Evolutionary conservation across 2,329 filamentous ascomycete species (phyloP).

Genomic region (Pseudogymnoascus sp.): DNA sequence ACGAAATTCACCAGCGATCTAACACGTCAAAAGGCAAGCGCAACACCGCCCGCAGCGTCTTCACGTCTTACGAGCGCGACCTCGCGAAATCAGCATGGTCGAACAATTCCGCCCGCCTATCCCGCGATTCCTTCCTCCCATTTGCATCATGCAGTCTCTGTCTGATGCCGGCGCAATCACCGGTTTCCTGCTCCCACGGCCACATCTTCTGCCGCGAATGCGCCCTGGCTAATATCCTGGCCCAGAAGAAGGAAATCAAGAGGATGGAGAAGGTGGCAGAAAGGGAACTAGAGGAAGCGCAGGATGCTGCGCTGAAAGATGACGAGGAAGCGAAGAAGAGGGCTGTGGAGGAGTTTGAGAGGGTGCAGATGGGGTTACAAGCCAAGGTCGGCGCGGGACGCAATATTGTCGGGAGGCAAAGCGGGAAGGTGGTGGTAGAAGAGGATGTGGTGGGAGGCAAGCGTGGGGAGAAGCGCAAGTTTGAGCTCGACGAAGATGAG

Average conservation of each 20-base stretch:
- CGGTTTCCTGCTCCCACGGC: slow-evolving; percentile 74
- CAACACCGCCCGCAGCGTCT: slow-evolving; percentile 87
- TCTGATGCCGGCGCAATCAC: slow-evolving; percentile 69
- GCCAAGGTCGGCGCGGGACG: slow-evolving; percentile 31
- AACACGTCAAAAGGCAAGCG: slow-evolving; percentile 54
- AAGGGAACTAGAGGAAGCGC: slow-evolving; percentile 51
- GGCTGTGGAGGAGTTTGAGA: slow-evolving; percentile 75
- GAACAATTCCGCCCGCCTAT: slow-evolving; percentile 72
- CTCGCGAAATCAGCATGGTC: slow-evolving; percentile 78
- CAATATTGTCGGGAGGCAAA: slow-evolving; percentile 34
- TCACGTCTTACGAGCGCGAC: slow-evolving; percentile 83
- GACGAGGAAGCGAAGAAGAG: slow-evolving; percentile 63
- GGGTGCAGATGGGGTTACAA: slow-evolving; percentile 63
- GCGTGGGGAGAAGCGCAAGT: slow-evolving; percentile 61
- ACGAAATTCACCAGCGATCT: background rate
- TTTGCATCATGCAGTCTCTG: slow-evolving; percentile 87
- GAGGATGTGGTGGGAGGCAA: slow-evolving; percentile 28
- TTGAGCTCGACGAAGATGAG: slow-evolving; percentile 71
- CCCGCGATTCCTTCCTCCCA: slow-evolving; percentile 83
- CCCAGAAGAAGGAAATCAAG: slow-evolving; percentile 87
- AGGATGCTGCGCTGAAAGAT: slow-evolving; percentile 50
- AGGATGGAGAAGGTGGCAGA: slow-evolving; percentile 62
- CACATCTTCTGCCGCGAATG: slow-evolving; percentile 96
- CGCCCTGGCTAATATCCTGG: slow-evolving; percentile 80
- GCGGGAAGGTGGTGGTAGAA: slow-evolving; percentile 37